These are phyloP conservation scores for Puccinia brachypodii DNA, from an alignment of 1,284 basidiomycete genomes.

Conservation along the genomic window DNA sequence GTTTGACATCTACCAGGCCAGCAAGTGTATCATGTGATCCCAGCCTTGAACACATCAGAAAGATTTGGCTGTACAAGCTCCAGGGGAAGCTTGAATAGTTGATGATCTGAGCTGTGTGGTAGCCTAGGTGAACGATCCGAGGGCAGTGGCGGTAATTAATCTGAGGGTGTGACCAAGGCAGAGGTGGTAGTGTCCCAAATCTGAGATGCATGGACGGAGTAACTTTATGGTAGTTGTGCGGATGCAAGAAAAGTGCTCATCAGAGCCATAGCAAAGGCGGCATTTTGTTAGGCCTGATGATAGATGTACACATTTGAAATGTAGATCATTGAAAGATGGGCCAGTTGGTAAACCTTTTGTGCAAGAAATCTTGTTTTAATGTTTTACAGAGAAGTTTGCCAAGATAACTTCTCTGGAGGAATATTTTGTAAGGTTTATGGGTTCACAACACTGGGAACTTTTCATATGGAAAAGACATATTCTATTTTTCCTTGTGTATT, in stretches of 20 bases:
- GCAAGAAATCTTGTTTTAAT: too few relatives aligned
- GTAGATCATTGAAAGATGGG: background rate
- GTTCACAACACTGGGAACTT: too few relatives aligned
- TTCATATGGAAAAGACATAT: too few relatives aligned
- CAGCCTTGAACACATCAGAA: slow-evolving; percentile 64
- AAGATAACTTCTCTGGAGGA: too few relatives aligned
- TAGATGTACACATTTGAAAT: background rate
- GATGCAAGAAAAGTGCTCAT: slow-evolving; percentile 68
- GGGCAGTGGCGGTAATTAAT: slow-evolving; percentile 49
- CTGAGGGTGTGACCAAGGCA: background rate
- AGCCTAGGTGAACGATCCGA: slow-evolving; percentile 21
- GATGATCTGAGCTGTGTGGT: background rate
- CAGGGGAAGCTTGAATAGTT: background rate
- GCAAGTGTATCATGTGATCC: slow-evolving; percentile 68
- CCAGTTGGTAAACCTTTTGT: too few relatives aligned
- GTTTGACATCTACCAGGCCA: slow-evolving; percentile 99
- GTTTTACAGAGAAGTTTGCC: too few relatives aligned
- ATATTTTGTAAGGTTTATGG: too few relatives aligned
- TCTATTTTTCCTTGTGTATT: too few relatives aligned
- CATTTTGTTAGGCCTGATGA: slow-evolving; percentile 67
- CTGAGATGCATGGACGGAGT: background rate
- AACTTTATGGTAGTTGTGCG: slow-evolving; percentile 49
- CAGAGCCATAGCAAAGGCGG: slow-evolving; percentile 78
- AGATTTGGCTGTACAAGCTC: slow-evolving; percentile 56
- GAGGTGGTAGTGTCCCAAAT: slow-evolving; percentile 16